Evolutionary conservation across 2,329 filamentous ascomycete species (phyloP), one percentile per base, ranked within the genome.

Genomic region (Sordariomycetes sp.): DNA sequence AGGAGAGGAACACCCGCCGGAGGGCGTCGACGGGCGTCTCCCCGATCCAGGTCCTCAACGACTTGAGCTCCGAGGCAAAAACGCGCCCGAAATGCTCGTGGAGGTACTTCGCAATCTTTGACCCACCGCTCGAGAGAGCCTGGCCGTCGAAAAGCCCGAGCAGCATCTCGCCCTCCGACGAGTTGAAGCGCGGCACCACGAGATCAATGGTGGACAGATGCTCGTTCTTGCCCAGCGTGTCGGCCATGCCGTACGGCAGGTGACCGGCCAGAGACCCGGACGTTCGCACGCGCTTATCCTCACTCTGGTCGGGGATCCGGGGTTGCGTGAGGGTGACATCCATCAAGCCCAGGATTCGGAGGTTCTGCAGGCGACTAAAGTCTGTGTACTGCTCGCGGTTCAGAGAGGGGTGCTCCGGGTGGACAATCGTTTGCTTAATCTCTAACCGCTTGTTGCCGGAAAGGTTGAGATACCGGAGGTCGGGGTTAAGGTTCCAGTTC

Each of bases 401-500:
- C 71, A 65, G 76, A 65, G 63, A 72, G n/a, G 32, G 36, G 35
- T 56, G 55, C 65, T 62, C 74, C 68, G 62, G 72, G 64, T 63
- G 73, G 56, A 57, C 13, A 32, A 51, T 36, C 28, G 81, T 82
- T 63, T 81, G 79, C 66, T 87, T 87, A 73, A 99, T 97, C 70
- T 99, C 94, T 36, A 99, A 74, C 55, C 92, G 85, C 70, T 96
- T 96, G 74, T 99, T 99, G 55, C 94, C 94, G 0, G 92, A 97
- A 66, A 99, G 77, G 66, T 97, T 99, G 61, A 99, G 84, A 66
- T 95, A 99, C 61, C 91, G 87, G 62, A 99, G 74, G 64, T 96
- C 95, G 54, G 88, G 89, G 65, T 99, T 99, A 78, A 94, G 89
- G 66, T 97, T 97, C 94, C 94, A 99, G 65, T 99, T 99, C 94